Evolutionary conservation across 2,329 filamentous ascomycete genomes (phyloP).

Genomic region (Macrophomina pseudophaseolina): DNA sequence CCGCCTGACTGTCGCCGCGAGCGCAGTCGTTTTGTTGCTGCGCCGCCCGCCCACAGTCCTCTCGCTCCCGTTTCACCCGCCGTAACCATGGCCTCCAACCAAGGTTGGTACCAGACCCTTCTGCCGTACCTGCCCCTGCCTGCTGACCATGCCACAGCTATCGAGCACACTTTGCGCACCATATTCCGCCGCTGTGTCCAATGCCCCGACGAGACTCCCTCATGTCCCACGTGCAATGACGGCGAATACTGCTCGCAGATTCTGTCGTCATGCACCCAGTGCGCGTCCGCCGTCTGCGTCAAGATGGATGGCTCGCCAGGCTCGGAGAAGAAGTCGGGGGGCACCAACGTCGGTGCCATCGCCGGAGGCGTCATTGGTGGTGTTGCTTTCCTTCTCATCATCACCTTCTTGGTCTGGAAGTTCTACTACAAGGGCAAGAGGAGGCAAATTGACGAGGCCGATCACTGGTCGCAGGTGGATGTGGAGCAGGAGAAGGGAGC

Average conservation of each 20-base stretch:
- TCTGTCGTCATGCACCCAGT: conserved; percentile 63
- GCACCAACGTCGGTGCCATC: conserved; percentile 80
- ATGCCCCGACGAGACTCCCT: conserved; percentile 58
- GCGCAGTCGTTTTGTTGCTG: background rate
- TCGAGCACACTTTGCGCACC: conserved; percentile 44
- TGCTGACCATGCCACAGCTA: conserved; percentile 34
- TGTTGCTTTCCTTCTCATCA: conserved; percentile 72
- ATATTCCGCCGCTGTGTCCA: conserved; percentile 65
- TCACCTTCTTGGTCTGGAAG: conserved; percentile 83
- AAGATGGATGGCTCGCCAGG: conserved; percentile 44
- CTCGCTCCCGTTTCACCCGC: background rate
- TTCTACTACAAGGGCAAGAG: conserved; percentile 84
- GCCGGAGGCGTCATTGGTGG: conserved; percentile 91
- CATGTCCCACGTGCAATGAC: conserved; percentile 63
- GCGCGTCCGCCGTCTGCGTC: conserved; percentile 64
- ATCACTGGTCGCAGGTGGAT: conserved; percentile 62
- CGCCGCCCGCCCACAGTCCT: background rate
- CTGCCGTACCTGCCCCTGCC: background rate
- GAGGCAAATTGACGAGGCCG: conserved; percentile 61
- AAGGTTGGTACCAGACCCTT: conserved; percentile 5
- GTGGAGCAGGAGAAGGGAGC: conserved; percentile 63
- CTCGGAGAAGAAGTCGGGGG: conserved; percentile 40
- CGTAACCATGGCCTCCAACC: conserved; percentile 13
- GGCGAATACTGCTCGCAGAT: conserved; percentile 65
- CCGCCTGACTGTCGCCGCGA: background rate